Percentiles rank a stretch among this genome's conserved stretches.
Conservation (phyloP, 164 flowering plant species). For the Chimonanthus salicifolius region DNA sequence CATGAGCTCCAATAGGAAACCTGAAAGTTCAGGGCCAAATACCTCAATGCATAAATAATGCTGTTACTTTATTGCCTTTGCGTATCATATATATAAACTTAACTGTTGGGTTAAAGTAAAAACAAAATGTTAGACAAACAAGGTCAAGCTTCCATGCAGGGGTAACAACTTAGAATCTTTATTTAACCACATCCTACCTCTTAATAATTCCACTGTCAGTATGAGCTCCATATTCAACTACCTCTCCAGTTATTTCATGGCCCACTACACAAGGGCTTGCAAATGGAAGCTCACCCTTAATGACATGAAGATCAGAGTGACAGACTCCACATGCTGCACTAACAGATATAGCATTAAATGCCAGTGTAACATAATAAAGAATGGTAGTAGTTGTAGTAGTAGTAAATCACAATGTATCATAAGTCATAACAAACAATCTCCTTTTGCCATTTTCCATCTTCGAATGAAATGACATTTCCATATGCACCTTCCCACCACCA, state of each 20-base stretch:
- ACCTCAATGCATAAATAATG: neutral
- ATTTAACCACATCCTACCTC: conserved; percentile 34
- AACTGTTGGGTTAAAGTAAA: neutral
- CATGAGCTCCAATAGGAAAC: conserved; percentile 84
- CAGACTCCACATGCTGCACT: conserved; percentile 94
- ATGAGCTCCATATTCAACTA: conserved; percentile 80
- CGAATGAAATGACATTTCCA: no score
- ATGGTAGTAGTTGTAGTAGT: no score
- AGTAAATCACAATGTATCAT: no score
- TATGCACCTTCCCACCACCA: no score
- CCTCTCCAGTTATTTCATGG: conserved; percentile 97
- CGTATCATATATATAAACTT: neutral
- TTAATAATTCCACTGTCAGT: conserved; percentile 55
- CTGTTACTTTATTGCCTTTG: neutral
- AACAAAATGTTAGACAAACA: neutral
- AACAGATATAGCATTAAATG: conserved; percentile 1
- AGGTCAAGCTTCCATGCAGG: neutral
- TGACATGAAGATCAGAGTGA: conserved; percentile 97
- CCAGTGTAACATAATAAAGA: neutral
- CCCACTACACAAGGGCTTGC: conserved; percentile 92
- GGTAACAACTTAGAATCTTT: neutral
- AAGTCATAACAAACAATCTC: no score
- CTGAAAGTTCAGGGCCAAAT: conserved; percentile 27
- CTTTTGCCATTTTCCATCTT: no score
- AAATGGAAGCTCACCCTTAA: conserved; percentile 96